Evolutionary conservation across 2,329 filamentous ascomycete genomes (phyloP).

Genomic region (Neofusicoccum sp.): DNA sequence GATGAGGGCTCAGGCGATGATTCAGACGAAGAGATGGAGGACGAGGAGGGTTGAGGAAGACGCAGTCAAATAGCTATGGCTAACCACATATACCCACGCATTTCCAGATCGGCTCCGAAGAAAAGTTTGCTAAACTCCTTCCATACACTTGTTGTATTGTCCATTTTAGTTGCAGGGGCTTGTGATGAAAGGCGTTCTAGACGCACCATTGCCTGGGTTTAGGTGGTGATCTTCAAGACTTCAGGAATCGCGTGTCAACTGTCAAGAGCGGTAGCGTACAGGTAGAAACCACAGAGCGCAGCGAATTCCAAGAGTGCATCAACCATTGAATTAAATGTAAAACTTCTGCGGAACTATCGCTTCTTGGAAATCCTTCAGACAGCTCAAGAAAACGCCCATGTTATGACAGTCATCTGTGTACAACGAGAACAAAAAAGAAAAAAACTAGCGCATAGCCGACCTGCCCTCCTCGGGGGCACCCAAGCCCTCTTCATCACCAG

Average conservation of each 20-base stretch:
- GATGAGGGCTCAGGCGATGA: constrained; percentile 50
- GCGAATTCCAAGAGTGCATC: too few species aligned
- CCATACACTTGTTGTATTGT: not conserved
- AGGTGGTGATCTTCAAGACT: too few species aligned
- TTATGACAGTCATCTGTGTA: not conserved
- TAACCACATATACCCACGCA: not conserved
- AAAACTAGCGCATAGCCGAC: constrained; percentile 23
- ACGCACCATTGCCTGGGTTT: too few species aligned
- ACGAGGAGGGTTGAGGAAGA: constrained; percentile 17
- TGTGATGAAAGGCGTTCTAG: too few species aligned
- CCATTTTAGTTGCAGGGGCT: too few species aligned
- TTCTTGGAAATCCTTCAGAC: not conserved
- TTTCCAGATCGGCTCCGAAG: not conserved
- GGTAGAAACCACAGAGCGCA: too few species aligned
- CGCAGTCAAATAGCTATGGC: not conserved
- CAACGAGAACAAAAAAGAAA: too few species aligned
- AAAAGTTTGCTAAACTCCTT: not conserved
- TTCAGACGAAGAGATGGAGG: constrained; percentile 36
- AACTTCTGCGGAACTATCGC: not conserved
- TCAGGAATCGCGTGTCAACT: too few species aligned
- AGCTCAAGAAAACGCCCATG: not conserved
- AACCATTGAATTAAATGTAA: too few species aligned
- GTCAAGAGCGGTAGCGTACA: too few species aligned
- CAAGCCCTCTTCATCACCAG: constrained; percentile 51
- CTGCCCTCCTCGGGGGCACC: constrained; percentile 36